Conservation (phyloP, 192 early-diverging fungal species). For the Oehlia diaphana region DNA sequence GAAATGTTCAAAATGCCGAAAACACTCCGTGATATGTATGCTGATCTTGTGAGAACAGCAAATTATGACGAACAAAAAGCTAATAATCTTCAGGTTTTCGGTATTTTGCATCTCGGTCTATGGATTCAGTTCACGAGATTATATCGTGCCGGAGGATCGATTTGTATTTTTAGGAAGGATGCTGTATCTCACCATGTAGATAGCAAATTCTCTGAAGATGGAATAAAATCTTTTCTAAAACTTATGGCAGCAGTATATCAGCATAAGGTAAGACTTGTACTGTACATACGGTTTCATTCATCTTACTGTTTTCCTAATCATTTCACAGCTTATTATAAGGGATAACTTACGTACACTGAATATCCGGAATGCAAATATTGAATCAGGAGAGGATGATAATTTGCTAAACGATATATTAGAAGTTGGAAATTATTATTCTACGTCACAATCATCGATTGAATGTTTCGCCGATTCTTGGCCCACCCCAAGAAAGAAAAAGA, state of each 20-base stretch:
- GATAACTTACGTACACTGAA: constrained; percentile 7
- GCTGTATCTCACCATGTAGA: constrained; percentile 18
- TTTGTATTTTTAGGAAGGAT: constrained; percentile 24
- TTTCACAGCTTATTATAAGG: constrained; percentile 18
- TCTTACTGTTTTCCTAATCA: not conserved
- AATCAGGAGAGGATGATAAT: not conserved
- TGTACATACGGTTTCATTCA: not conserved
- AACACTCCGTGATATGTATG: constrained; percentile 17
- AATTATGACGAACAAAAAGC: constrained; percentile 23
- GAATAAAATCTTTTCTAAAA: constrained; percentile 24
- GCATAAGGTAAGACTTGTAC: constrained; percentile 16
- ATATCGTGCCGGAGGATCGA: constrained; percentile 19
- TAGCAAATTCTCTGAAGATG: constrained; percentile 24
- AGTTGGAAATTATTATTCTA: no score
- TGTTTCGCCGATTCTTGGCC: not conserved
- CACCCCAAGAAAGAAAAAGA: not conserved
- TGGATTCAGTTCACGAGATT: constrained; percentile 21
- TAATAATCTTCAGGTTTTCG: constrained; percentile 25
- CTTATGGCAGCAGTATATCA: constrained; percentile 21
- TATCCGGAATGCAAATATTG: constrained; percentile 9
- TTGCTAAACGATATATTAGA: not conserved
- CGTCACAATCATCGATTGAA: not conserved
- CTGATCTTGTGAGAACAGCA: constrained; percentile 21
- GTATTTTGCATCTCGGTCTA: constrained; percentile 23
- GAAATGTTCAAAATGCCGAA: constrained; percentile 26